phyloP scores from a whole-genome alignment of 805 yeast species.

The Sugiyamaella marilandica region DNA sequence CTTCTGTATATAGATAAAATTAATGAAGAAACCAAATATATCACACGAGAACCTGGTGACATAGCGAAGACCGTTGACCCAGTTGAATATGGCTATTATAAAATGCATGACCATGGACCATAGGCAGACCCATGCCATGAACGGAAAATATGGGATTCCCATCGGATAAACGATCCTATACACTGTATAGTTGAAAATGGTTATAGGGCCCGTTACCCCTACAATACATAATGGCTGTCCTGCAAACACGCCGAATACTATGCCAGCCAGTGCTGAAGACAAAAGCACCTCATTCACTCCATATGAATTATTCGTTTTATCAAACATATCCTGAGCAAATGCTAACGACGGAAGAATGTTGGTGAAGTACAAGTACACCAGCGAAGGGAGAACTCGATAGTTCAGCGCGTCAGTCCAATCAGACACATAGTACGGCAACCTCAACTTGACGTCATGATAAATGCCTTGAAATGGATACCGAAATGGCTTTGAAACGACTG shows the following conservation, averaged over 20 bases:
- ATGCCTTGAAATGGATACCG: conserved; percentile 46
- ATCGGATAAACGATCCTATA: conserved; percentile 60
- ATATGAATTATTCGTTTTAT: conserved; percentile 76
- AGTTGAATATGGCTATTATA: conserved; percentile 62
- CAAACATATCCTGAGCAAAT: conserved; percentile 96
- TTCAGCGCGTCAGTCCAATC: conserved; percentile 82
- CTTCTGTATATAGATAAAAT: conserved; percentile 81
- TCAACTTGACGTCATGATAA: conserved; percentile 43
- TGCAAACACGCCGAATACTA: conserved; percentile 75
- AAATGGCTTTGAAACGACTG: conserved; percentile 7
- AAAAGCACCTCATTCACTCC: conserved; percentile 89
- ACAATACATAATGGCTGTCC: conserved; percentile 95
- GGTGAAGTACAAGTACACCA: conserved; percentile 79
- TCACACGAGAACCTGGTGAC: conserved; percentile 85
- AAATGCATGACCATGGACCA: conserved; percentile 88
- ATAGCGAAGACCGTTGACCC: conserved; percentile 59
- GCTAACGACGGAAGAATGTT: conserved; percentile 90
- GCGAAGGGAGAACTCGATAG: conserved; percentile 84
- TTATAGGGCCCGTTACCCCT: conserved; percentile 95
- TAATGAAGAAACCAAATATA: conserved; percentile 87
- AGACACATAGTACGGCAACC: conserved; percentile 64
- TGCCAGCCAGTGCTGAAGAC: conserved; percentile 82
- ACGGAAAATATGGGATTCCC: conserved; percentile 61
- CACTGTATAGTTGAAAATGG: conserved; percentile 89
- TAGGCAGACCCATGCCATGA: conserved; percentile 92